Base-by-base conservation (phyloP, 768 basidiomycete genomes). In the Lactifluus volemus region DNA sequence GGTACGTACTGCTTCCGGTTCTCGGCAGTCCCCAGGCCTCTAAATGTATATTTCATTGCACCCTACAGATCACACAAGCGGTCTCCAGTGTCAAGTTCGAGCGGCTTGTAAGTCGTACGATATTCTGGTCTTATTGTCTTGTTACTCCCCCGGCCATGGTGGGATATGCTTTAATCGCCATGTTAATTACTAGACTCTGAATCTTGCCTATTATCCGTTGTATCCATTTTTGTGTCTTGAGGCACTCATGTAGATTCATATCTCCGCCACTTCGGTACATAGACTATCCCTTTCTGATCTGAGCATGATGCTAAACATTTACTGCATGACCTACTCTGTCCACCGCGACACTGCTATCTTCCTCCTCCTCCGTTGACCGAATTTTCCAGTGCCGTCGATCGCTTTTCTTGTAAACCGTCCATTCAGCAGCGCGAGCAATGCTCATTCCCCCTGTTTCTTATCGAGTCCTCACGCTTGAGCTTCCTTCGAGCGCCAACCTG, bases 71-170 rank as follows among this genome's bases (percentile, higher is more conserved):
- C 67, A 92, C 92, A 0, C 88, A 92, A 70, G 86, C 89, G 68
- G 88, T 86, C 2, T 86, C 77, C 0, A 89, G 91, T 3, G 91
- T 91, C 68, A 85, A 90, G 0, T 98, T 98, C 69, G 96, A 98
- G 74, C 79, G 92, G 1, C 79, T 98, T 39, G 88, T 97, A 71
- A 87, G 85, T 61, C 81, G 90, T 55, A 98, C 95, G 0, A 91
- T 98, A 61, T 93, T 93, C 71, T 94, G 92, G 92, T 81, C 87
- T 2, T 98, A 96, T 69, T 93, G 90, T 66, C 74, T 92, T 38
- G 76, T 94, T 58, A 95, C 94, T 0, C 93, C 94, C 2, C 89
- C 90, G 2, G 78, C 87, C n/a, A 91, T 85, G 56, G 84, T 93
- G 57, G 68, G 77, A 17, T 87, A 85, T 68, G 89, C 95, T 52